phyloP scores from a whole-genome alignment of 768 basidiomycete genomes.

The Mycena filopes region DNA sequence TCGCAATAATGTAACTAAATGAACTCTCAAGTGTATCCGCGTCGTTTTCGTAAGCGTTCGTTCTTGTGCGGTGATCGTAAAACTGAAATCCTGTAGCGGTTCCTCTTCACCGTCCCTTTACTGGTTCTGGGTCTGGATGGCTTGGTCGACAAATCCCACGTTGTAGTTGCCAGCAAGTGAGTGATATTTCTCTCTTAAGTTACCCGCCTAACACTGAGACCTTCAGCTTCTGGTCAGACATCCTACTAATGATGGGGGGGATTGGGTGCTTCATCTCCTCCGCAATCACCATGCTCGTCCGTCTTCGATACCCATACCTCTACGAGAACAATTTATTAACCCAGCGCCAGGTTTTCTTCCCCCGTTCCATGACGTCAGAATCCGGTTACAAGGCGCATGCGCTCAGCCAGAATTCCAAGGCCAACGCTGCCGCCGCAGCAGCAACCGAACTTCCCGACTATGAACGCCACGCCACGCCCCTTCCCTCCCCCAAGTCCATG shows the following conservation, averaged over 20 bases:
- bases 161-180: conserved; percentile 66
- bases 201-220: conserved; percentile 1
- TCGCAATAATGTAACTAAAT: neutral
- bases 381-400: conserved; percentile 66
- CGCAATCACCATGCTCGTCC: conserved; percentile 80
- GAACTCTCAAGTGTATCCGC: conserved; percentile 64
- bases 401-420: conserved; percentile 36
- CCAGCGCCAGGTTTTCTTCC: conserved; percentile 74
- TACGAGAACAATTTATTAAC: neutral
- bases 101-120: conserved; percentile 77
- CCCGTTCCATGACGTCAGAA: conserved; percentile 75
- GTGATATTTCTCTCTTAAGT: conserved; percentile 41
- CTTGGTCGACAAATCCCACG: conserved; percentile 55
- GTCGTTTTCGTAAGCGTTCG: conserved; percentile 61
- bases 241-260: conserved; percentile 75
- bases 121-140: conserved; percentile 76
- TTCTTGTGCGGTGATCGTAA: neutral
- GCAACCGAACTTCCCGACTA: conserved; percentile 44
- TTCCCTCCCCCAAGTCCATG: conserved; percentile 27
- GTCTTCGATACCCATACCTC: conserved; percentile 35
- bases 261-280: conserved; percentile 85
- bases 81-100: conserved; percentile 49
- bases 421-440: conserved; percentile 36
- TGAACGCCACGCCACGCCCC: conserved; percentile 38
- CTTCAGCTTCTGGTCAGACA: conserved; percentile 72